These are phyloP conservation scores for Leptodermis oblonga DNA, from an alignment of 257 asterid species.

Conservation along the genomic window DNA sequence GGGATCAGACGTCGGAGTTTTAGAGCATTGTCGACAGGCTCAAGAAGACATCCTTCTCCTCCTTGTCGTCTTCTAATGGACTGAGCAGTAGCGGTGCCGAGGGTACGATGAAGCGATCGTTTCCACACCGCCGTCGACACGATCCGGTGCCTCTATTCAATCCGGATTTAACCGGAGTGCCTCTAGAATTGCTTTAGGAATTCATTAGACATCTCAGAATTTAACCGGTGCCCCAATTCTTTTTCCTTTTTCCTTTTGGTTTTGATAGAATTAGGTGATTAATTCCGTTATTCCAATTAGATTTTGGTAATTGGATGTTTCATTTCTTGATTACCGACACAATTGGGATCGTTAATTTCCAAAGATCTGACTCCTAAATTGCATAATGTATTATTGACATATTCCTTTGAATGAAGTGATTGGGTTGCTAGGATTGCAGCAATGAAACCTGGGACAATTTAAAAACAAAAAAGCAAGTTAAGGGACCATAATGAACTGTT, in stretches of 20 bases:
- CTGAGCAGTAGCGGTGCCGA: slow-evolving; percentile 48
- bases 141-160: slow-evolving; percentile 64
- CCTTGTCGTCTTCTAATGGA: slow-evolving; percentile 40
- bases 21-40: slow-evolving; percentile 59
- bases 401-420: background rate
- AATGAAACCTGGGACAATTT: too few relatives aligned
- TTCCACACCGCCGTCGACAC: slow-evolving; percentile 34
- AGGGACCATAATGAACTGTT: too few relatives aligned
- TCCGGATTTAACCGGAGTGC: slow-evolving; percentile 85
- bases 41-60: slow-evolving; percentile 26
- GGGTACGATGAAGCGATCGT: slow-evolving; percentile 16
- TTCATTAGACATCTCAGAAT: slow-evolving; percentile 94
- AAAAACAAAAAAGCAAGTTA: too few relatives aligned
- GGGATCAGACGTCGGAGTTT: slow-evolving; percentile 93
- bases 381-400: background rate
- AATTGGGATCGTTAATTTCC: background rate
- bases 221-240: slow-evolving; percentile 50
- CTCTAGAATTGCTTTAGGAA: slow-evolving; percentile 79
- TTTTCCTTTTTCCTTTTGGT: background rate
- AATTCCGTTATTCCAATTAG: background rate
- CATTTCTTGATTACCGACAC: background rate
- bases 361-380: slow-evolving; percentile 1
- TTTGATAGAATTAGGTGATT: background rate
- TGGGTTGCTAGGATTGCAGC: background rate
- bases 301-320: background rate